Base-by-base conservation (phyloP, 495 filamentous ascomycete species). In the Penicillium steckii region DNA sequence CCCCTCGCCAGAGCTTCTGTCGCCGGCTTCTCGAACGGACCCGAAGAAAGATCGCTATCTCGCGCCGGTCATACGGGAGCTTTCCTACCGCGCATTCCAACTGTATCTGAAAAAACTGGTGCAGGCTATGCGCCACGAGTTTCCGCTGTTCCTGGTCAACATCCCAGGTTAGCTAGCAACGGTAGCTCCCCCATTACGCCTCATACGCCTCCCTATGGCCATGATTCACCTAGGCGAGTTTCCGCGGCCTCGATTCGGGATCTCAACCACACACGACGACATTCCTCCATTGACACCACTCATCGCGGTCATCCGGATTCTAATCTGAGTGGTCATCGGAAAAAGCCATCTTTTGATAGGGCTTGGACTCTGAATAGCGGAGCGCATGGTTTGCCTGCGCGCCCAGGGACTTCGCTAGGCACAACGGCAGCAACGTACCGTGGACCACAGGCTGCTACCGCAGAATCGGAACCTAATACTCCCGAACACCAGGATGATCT, bases 161-260 rank as follows among this genome's bases (percentile, higher is more conserved):
- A 73, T 44, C 71, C 69, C 17, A 53, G 70, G 17, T 56, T 71
- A 1, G 52, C 70, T 44, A 70, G 69, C 57, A 67, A 67, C 44
- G 55, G 56, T 19, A 61, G 69, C 45, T 66, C 67, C 6, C 66
- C 74, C 12, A 55, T 70, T 35, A 67, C 66, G 8, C 58, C 71
- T 15, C 61, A 65, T 6, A 55, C 63, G 8, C 60, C 70, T 44
- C 72, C 67, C 40, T 70, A 56, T 29, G 70, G 73, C 22, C 68
- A 75, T 41, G 85, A 88, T 41, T 85, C 81, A 62, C 75, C 83
- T 4, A 75, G 66, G 27, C 63, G 78, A 54, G 82, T 86, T 9
- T 95, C 91, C 2, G 91, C 91, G 38, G 91, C 91, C 26, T 92
- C 88, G 18, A 83, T 95, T 45, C 83, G 91, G 52, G 86, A 90